Evolutionary conservation across 2,329 filamentous ascomycete species (phyloP).

Genomic region (Sphaerostilbella broomeana): DNA sequence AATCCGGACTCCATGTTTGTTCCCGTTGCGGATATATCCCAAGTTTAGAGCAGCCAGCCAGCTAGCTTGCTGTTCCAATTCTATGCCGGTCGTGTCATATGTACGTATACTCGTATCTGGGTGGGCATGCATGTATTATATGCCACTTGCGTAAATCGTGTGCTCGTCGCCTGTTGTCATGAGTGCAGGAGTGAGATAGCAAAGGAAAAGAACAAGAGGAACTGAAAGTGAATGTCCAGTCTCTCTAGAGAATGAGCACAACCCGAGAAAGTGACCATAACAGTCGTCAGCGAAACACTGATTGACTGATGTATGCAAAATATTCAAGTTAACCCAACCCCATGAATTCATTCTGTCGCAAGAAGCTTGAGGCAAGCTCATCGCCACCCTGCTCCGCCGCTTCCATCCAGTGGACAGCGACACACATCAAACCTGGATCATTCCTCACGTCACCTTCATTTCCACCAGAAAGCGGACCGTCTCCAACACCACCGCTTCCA

Average conservation of each 20-base stretch:
- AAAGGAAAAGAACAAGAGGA: neutral
- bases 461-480: conserved; percentile 21
- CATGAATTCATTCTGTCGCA: conserved; percentile 57
- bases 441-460: conserved; percentile 52
- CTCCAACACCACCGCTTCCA: conserved; percentile 16
- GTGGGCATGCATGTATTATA: neutral
- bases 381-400: conserved; percentile 81
- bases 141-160: conserved; percentile 9
- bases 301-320: conserved; percentile 10
- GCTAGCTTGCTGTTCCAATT: conserved; percentile 9
- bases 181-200: neutral
- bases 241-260: conserved; percentile 3
- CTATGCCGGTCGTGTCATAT: conserved; percentile 9
- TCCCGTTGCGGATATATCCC: conserved; percentile 11
- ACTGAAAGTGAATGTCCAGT: conserved; percentile 2
- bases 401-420: conserved; percentile 97
- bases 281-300: neutral
- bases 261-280: conserved; percentile 17
- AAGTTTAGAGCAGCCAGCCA: conserved; percentile 12
- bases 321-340: conserved; percentile 24
- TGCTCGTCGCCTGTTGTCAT: conserved; percentile 1
- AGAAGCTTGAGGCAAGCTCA: conserved; percentile 71
- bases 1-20: conserved; percentile 10
- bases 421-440: conserved; percentile 84
- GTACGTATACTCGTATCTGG: neutral